Conservation (phyloP, 2,329 filamentous ascomycete species). For the Paraphaeosphaeria sporulosa region DNA sequence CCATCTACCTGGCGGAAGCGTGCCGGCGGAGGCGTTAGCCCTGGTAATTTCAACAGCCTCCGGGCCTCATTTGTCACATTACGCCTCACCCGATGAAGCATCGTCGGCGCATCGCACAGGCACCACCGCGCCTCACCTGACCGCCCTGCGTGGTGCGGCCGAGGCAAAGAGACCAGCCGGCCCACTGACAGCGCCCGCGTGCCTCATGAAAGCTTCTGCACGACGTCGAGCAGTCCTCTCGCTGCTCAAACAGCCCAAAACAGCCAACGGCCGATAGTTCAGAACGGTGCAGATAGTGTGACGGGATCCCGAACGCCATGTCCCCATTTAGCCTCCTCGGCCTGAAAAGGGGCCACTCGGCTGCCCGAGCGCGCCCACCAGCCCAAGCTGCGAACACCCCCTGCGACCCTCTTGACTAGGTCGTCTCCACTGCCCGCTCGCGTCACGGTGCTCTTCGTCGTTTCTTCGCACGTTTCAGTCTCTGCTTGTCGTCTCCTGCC, state of each 20-base stretch:
- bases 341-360: conserved; percentile 40
- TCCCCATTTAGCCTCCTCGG: conserved; percentile 13
- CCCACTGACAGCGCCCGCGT: neutral
- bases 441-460: conserved; percentile 33
- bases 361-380: conserved; percentile 35
- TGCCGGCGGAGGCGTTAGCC: conserved; percentile 9
- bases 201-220: neutral
- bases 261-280: conserved; percentile 19
- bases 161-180: neutral
- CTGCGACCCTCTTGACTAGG: conserved; percentile 34
- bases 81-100: neutral
- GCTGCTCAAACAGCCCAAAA: conserved; percentile 28
- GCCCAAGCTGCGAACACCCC: conserved; percentile 38
- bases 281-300: conserved; percentile 11
- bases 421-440: conserved; percentile 34
- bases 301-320: conserved; percentile 27
- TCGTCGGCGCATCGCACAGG: neutral
- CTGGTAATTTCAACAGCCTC: conserved; percentile 8
- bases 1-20: conserved; percentile 6
- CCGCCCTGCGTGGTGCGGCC: neutral
- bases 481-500: conserved; percentile 27
- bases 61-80: conserved; percentile 3
- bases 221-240: neutral
- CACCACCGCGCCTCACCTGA: neutral
- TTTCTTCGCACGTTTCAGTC: conserved; percentile 45